A percentile compares a stretch with the other conserved stretches of the same genome.
phyloP scores from a whole-genome alignment of 768 basidiomycete species.

The Hortiboletus campestris region DNA sequence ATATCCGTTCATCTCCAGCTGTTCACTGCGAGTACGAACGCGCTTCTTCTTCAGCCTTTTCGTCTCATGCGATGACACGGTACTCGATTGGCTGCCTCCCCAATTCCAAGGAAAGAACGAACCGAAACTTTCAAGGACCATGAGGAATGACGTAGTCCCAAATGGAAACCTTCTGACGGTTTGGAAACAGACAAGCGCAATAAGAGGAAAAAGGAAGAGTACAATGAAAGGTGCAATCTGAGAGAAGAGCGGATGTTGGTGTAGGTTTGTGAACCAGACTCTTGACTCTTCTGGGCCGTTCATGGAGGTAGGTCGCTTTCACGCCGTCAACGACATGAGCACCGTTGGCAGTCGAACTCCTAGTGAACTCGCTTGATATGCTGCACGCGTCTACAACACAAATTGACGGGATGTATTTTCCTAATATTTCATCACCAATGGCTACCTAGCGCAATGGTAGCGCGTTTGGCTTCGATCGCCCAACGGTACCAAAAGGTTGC shows the following conservation, averaged over 20 bases:
- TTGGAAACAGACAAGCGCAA: slow-evolving; percentile 32
- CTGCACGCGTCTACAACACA: neutral
- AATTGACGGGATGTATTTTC: neutral
- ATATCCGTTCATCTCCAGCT: slow-evolving; percentile 45
- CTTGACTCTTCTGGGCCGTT: slow-evolving; percentile 41
- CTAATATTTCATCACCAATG: slow-evolving; percentile 17
- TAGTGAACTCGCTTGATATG: slow-evolving; percentile 21
- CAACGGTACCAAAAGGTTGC: slow-evolving; percentile 85
- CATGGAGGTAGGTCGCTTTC: slow-evolving; percentile 38
- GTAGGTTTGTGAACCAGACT: slow-evolving; percentile 39
- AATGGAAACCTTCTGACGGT: slow-evolving; percentile 31
- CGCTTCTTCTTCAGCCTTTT: slow-evolving; percentile 51
- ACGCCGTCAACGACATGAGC: slow-evolving; percentile 31
- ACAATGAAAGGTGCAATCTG: slow-evolving; percentile 59
- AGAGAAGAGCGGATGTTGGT: slow-evolving; percentile 41
- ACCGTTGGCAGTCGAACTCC: slow-evolving; percentile 14
- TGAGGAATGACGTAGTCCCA: slow-evolving; percentile 27
- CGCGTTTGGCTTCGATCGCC: slow-evolving; percentile 91
- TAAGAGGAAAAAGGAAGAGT: slow-evolving; percentile 44
- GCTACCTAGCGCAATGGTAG: slow-evolving; percentile 92
- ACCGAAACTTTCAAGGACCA: slow-evolving; percentile 63
- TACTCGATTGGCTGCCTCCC: slow-evolving; percentile 34
- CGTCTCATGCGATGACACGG: slow-evolving; percentile 30
- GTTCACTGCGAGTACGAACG: slow-evolving; percentile 54
- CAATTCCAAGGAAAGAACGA: slow-evolving; percentile 64